These are phyloP conservation scores for Lodderomyces orthopsilosis DNA, from an alignment of 1,139 yeast species.

Conservation along the genomic window DNA sequence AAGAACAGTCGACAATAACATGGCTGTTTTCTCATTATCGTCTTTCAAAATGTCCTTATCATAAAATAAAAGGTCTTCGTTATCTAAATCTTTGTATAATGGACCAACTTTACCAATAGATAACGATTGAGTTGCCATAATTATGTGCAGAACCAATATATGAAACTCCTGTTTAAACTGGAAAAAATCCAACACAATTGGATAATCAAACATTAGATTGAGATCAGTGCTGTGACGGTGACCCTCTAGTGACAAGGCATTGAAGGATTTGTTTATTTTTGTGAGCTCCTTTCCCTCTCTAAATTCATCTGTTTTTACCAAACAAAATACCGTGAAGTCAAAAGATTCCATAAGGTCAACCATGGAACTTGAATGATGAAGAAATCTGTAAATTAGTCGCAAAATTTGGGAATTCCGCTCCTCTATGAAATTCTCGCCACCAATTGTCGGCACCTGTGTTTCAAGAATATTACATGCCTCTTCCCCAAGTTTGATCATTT, in stretches of 20 bases:
- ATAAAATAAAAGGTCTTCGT: constrained; percentile 50
- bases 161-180: constrained; percentile 74
- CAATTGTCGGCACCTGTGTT: constrained; percentile 33
- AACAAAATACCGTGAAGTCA: constrained; percentile 58
- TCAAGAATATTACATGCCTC: constrained; percentile 41
- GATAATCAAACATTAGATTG: constrained; percentile 50
- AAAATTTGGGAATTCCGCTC: constrained; percentile 55
- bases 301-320: constrained; percentile 25
- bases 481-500: constrained; percentile 36
- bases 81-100: constrained; percentile 60
- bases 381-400: constrained; percentile 50
- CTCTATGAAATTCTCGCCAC: constrained; percentile 34
- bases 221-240: constrained; percentile 11
- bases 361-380: constrained; percentile 49
- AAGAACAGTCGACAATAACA: constrained; percentile 44
- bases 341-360: constrained; percentile 57
- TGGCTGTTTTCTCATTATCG: constrained; percentile 52
- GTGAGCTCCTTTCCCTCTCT: constrained; percentile 17
- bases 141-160: constrained; percentile 55
- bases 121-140: constrained; percentile 67
- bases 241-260: constrained; percentile 1
- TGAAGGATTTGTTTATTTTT: constrained; percentile 9
- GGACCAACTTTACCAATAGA: constrained; percentile 68
- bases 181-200: constrained; percentile 69
- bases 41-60: constrained; percentile 37